Percentiles rank a stretch among this genome's conserved stretches.
These are phyloP conservation scores for Pharnaceum exiguum DNA, from an alignment of 148 eudicot genomes.

Conservation along the genomic window DNA sequence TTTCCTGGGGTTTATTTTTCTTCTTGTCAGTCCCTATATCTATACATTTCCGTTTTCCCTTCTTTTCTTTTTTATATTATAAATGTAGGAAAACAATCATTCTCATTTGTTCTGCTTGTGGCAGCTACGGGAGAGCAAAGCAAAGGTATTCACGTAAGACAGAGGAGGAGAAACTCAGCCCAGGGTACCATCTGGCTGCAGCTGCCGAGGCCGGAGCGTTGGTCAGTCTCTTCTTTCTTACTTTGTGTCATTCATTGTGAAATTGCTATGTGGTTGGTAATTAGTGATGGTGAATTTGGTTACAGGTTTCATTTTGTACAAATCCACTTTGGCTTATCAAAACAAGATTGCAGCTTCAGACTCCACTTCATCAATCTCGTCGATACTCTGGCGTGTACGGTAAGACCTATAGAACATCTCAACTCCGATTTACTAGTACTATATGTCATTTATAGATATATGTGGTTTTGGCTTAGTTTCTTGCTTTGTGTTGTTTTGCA, in stretches of 20 bases:
- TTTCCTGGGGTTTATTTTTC: slow-evolving; percentile 96
- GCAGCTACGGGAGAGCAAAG: slow-evolving; percentile 90
- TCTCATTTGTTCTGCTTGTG: not conserved
- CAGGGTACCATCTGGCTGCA: slow-evolving; percentile 82
- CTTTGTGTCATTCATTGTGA: too few species aligned
- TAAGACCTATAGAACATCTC: too few species aligned
- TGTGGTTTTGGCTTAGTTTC: too few species aligned
- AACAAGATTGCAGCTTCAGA: slow-evolving; percentile 99
- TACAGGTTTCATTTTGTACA: slow-evolving; percentile 83
- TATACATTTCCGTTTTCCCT: too few species aligned
- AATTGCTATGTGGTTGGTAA: too few species aligned
- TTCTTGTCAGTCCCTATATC: slow-evolving; percentile 96
- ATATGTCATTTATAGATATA: too few species aligned
- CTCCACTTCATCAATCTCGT: slow-evolving; percentile 73
- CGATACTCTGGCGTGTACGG: slow-evolving; percentile 88
- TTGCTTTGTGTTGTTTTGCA: too few species aligned
- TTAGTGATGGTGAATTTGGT: too few species aligned
- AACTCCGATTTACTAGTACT: too few species aligned
- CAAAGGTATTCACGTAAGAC: slow-evolving; percentile 56
- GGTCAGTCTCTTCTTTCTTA: too few species aligned
- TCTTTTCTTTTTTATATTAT: too few species aligned
- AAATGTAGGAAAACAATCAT: too few species aligned
- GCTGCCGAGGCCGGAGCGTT: slow-evolving; percentile 98
- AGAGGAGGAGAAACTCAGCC: slow-evolving; percentile 58
- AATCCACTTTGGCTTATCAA: slow-evolving; percentile 97